Base-by-base conservation (phyloP, 805 yeast species). In the Jamesozyma gamospora region DNA sequence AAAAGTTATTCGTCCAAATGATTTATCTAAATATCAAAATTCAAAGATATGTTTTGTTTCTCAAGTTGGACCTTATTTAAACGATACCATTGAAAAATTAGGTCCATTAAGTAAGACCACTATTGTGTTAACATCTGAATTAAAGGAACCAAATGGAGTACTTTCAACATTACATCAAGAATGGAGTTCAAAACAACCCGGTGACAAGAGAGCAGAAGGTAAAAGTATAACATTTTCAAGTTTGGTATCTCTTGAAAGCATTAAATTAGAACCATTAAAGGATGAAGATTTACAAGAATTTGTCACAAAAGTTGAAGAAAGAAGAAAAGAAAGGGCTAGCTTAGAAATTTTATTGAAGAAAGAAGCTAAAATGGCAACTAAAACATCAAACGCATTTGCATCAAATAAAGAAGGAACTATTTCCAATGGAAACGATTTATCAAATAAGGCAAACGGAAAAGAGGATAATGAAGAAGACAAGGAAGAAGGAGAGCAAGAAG, bases 21-120 rank as follows among this genome's bases (percentile, higher is more conserved):
- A 82, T 44, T 51, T 85, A 44, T 45, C 62, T 12, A 69, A 64
- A 35, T 60, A 74, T 35, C 66, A 74, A 15, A 85, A 86, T 2
- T 82, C 94, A 0, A 84, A 83, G 55, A 77, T 90, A 37, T 79
- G 88, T 3, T 77, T 90, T 45, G 81, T 85, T 15, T 75, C 90
- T 28, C 75, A 74, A 34, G 70, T 67, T 32, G 95, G 95, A 2
- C 72, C 79, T 4, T 63, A 72, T 17, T 66, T 84, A 0, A 66
- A 74, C 28, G 70, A 71, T 35, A 74, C 66, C 25, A 66, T 74
- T 38, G 71, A 57, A 43, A 70, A 61, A 40, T 61, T 87, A 15
- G 80, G 92, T 51, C 67, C 67, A 11, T 77, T 74, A 46, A 81
- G 77, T 21, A 74, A 73, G 40, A 77, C 83, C 1, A 77, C 94